A percentile compares a stretch with the other conserved stretches of the same genome.
These are phyloP conservation scores for Volutella citrinella DNA, from an alignment of 2,329 filamentous ascomycete species.

Conservation along the genomic window DNA sequence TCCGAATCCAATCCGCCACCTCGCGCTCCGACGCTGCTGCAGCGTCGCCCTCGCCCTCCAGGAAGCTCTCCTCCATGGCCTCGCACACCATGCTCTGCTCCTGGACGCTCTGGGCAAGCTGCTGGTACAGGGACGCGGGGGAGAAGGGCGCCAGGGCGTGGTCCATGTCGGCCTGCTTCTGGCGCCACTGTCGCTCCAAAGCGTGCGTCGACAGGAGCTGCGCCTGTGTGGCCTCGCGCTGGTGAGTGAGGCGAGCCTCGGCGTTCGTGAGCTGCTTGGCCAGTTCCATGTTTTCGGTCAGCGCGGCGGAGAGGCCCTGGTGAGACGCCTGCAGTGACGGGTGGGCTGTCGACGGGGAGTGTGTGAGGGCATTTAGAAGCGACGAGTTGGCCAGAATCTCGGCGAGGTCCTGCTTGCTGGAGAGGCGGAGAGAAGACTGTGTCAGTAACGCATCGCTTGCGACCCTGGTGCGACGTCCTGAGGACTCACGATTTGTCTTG, in stretches of 20 bases:
- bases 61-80: conserved; percentile 88
- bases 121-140: conserved; percentile 81
- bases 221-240: conserved; percentile 72
- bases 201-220: conserved; percentile 80
- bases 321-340: conserved; percentile 67
- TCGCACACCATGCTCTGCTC: conserved; percentile 81
- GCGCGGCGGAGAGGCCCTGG: conserved; percentile 58
- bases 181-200: conserved; percentile 87
- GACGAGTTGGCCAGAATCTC: conserved; percentile 61
- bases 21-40: conserved; percentile 70
- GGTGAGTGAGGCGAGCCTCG: conserved; percentile 54
- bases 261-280: conserved; percentile 60
- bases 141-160: conserved; percentile 79
- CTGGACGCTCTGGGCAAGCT: conserved; percentile 69
- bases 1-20: conserved; percentile 76
- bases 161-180: conserved; percentile 88
- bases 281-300: conserved; percentile 70
- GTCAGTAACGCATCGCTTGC: conserved; percentile 11
- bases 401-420: conserved; percentile 75
- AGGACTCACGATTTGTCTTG: conserved; percentile 74
- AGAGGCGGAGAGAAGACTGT: too few relatives aligned
- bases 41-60: conserved; percentile 54
- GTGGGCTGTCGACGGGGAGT: conserved; percentile 65
- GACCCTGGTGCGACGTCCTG: conserved; percentile 22
- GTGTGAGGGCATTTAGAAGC: conserved; percentile 72